A percentile compares a stretch with the other conserved stretches of the same genome.
These are phyloP conservation scores for Kurtzmaniella quercitrusa DNA, from an alignment of 1,139 yeast genomes.

Conservation along the genomic window DNA sequence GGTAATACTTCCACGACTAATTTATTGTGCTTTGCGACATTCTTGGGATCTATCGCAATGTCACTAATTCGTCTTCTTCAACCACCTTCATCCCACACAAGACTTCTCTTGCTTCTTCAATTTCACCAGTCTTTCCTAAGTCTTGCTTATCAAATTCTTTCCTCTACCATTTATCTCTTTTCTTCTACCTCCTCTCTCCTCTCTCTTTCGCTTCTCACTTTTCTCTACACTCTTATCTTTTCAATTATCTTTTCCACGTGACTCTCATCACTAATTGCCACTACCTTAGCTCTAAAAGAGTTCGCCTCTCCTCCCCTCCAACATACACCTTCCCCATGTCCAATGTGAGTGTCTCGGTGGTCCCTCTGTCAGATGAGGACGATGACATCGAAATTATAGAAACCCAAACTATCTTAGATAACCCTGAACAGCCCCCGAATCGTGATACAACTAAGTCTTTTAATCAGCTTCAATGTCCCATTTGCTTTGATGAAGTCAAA, in stretches of 20 bases:
- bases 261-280: background rate
- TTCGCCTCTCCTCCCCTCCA: background rate
- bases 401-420: constrained; percentile 31
- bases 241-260: background rate
- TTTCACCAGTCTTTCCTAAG: too few relatives aligned
- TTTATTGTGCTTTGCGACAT: too few relatives aligned
- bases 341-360: background rate
- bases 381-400: constrained; percentile 39
- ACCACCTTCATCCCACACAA: too few relatives aligned
- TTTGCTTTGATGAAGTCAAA: constrained; percentile 41
- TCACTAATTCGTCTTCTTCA: too few relatives aligned
- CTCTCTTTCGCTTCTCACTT: background rate
- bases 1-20: too few relatives aligned
- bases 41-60: too few relatives aligned
- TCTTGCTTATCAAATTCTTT: too few relatives aligned
- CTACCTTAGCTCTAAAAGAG: too few relatives aligned
- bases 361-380: constrained; percentile 13
- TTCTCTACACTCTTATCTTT: background rate
- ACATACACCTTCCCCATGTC: background rate
- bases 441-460: constrained; percentile 26
- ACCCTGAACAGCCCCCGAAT: constrained; percentile 22
- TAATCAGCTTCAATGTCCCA: constrained; percentile 41
- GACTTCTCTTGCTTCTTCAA: too few relatives aligned
- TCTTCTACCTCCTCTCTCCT: too few relatives aligned
- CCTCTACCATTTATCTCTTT: too few relatives aligned